phyloP scores from a whole-genome alignment of 192 early-diverging fungal species.

The Mortierella claussenii region DNA sequence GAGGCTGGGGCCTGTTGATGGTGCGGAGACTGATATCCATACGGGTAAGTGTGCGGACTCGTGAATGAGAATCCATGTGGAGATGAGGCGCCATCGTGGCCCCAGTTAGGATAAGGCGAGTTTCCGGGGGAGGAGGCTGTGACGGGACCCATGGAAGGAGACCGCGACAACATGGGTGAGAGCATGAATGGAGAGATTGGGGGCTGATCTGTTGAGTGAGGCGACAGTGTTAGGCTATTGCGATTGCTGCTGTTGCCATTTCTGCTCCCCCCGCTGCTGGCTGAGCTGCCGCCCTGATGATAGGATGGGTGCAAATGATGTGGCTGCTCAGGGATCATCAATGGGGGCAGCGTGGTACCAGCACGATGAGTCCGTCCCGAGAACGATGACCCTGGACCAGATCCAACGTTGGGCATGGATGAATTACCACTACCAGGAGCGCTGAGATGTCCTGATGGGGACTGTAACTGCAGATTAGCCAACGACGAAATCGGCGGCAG shows the following conservation, averaged over 20 bases:
- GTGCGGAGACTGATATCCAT: slow-evolving; percentile 6
- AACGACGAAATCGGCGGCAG: slow-evolving; percentile 42
- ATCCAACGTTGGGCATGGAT: neutral
- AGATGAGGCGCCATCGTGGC: slow-evolving; percentile 37
- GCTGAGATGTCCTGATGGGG: slow-evolving; percentile 9
- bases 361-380: slow-evolving; percentile 7
- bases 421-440: too few relatives aligned
- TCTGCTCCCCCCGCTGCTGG: too few relatives aligned
- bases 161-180: slow-evolving; percentile 36
- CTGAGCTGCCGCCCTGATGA: too few relatives aligned
- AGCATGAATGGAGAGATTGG: slow-evolving; percentile 48
- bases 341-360: slow-evolving; percentile 26
- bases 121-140: slow-evolving; percentile 8
- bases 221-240: slow-evolving; percentile 11
- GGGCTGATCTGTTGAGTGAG: slow-evolving; percentile 4
- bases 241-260: slow-evolving; percentile 8
- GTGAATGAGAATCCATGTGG: slow-evolving; percentile 41
- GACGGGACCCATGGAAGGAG: slow-evolving; percentile 16
- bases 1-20: too few relatives aligned
- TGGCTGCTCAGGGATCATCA: slow-evolving; percentile 37
- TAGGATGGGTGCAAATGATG: slow-evolving; percentile 36
- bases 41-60: slow-evolving; percentile 30
- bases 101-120: slow-evolving; percentile 40
- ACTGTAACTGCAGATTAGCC: slow-evolving; percentile 38
- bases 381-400: too few relatives aligned